These are phyloP conservation scores for Suillus lakei DNA, from an alignment of 768 basidiomycete species.

Conservation along the genomic window DNA sequence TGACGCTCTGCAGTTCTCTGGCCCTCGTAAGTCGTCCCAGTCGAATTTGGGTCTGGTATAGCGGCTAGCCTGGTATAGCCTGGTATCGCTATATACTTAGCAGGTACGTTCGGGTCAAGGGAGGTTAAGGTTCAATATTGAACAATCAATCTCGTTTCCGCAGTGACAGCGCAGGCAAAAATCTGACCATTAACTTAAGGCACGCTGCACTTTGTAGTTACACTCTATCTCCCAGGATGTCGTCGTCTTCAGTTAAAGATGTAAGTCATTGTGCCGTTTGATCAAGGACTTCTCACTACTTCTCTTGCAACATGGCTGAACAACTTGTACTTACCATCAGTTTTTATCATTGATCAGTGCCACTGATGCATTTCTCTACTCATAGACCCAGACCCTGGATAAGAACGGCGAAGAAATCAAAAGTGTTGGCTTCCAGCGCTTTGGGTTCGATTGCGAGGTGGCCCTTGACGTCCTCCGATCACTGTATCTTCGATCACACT, in stretches of 20 bases:
- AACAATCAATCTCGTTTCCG: background rate
- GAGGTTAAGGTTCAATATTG: background rate
- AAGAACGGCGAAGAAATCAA: conserved; percentile 77
- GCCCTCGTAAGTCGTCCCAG: background rate
- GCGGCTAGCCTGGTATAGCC: too few relatives aligned
- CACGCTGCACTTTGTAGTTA: background rate
- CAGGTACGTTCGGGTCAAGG: background rate
- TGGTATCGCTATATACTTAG: too few relatives aligned
- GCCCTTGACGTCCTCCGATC: conserved; percentile 79
- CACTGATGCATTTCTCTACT: conserved; percentile 13
- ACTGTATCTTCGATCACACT: conserved; percentile 88
- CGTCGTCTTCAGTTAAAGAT: conserved; percentile 9
- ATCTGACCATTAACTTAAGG: background rate
- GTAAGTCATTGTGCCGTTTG: conserved; percentile 11
- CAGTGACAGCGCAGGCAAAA: background rate
- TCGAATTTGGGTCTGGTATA: background rate
- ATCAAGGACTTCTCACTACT: background rate
- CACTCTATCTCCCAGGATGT: conserved; percentile 15
- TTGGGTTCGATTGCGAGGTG: conserved; percentile 90
- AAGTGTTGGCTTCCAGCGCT: conserved; percentile 81
- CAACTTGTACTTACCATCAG: conserved; percentile 19
- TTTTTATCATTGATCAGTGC: background rate
- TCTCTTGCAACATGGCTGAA: conserved; percentile 24
- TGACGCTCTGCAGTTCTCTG: background rate
- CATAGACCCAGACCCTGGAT: conserved; percentile 67